A percentile compares a stretch with the other conserved stretches of the same genome.
Evolutionary conservation across 352 stramenopile genomes (phyloP).

Genomic region (Pythium plurisporium): DNA sequence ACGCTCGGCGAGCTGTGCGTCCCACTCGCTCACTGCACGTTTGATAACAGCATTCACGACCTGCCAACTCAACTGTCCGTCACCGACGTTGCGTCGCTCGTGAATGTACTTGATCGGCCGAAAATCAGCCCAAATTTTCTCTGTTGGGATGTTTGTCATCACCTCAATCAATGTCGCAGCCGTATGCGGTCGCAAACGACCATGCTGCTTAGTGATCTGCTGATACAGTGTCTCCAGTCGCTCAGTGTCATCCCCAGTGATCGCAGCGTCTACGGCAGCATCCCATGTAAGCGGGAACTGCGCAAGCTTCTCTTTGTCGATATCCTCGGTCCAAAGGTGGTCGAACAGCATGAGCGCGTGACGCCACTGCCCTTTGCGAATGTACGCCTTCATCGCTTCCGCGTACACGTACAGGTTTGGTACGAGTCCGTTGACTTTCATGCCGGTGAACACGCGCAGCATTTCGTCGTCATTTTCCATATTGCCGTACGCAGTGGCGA

Average conservation of each 20-base stretch:
- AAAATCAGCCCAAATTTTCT: slow-evolving; percentile 57
- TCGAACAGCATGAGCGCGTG: slow-evolving; percentile 74
- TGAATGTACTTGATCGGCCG: slow-evolving; percentile 44
- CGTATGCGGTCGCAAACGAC: slow-evolving; percentile 39
- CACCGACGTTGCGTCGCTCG: slow-evolving; percentile 9
- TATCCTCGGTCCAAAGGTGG: slow-evolving; percentile 50
- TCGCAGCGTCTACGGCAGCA: slow-evolving; percentile 47
- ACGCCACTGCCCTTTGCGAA: slow-evolving; percentile 53
- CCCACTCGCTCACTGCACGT: slow-evolving; percentile 47
- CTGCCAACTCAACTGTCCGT: slow-evolving; percentile 20
- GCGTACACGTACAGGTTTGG: slow-evolving; percentile 70
- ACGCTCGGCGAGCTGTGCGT: slow-evolving; percentile 46
- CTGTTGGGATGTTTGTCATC: slow-evolving; percentile 34
- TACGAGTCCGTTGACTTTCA: slow-evolving; percentile 66
- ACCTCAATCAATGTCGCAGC: slow-evolving; percentile 43
- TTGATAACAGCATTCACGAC: slow-evolving; percentile 65
- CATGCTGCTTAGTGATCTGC: slow-evolving; percentile 34
- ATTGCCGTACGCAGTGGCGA: slow-evolving; percentile 56
- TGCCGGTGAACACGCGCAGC: slow-evolving; percentile 60
- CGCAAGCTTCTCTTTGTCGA: slow-evolving; percentile 32
- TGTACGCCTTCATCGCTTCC: slow-evolving; percentile 67
- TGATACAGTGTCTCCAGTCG: slow-evolving; percentile 42
- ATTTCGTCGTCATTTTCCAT: slow-evolving; percentile 40
- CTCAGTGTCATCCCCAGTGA: slow-evolving; percentile 39
- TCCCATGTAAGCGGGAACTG: slow-evolving; percentile 60